Evolutionary conservation across 2,329 filamentous ascomycete species (phyloP).

Genomic region (Rhinocladiella mackenziei): DNA sequence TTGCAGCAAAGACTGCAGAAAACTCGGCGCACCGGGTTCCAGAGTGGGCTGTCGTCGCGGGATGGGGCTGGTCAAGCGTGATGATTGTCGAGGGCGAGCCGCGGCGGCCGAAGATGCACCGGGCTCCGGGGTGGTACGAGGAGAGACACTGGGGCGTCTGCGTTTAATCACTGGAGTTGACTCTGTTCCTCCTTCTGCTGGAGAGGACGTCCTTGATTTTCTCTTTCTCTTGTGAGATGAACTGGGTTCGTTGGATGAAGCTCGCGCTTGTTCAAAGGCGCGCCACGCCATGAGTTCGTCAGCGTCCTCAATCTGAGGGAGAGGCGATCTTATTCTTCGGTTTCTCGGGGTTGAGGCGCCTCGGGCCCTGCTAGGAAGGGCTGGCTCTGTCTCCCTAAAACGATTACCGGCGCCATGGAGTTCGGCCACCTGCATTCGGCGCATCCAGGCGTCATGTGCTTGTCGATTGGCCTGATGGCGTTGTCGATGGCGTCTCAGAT

Average conservation of each 20-base stretch:
- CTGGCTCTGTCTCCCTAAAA: constrained; percentile 66
- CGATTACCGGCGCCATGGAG: constrained; percentile 68
- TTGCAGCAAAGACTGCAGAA: constrained; percentile 79
- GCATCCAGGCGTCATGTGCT: constrained; percentile 70
- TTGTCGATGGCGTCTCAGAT: constrained; percentile 53
- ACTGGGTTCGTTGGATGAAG: constrained; percentile 54
- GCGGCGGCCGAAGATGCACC: constrained; percentile 17
- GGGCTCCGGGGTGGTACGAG: constrained; percentile 14
- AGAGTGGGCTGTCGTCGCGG: constrained; percentile 17
- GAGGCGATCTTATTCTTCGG: constrained; percentile 37
- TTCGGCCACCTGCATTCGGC: constrained; percentile 75
- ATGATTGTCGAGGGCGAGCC: constrained; percentile 24
- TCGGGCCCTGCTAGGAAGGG: constrained; percentile 38
- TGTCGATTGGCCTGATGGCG: constrained; percentile 50
- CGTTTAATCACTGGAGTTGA: constrained; percentile 24
- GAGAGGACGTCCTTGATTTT: constrained; percentile 71
- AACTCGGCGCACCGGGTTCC: constrained; percentile 61
- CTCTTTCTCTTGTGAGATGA: constrained; percentile 62
- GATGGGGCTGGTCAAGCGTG: constrained; percentile 29
- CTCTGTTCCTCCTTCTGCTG: constrained; percentile 53
- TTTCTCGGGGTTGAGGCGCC: constrained; percentile 35
- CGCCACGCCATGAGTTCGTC: constrained; percentile 87
- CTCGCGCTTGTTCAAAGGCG: constrained; percentile 78
- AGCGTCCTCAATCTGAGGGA: constrained; percentile 63
- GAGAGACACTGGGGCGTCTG: constrained; percentile 21